A percentile compares a stretch with the other conserved stretches of the same genome.
Conservation (phyloP, 805 yeast species). For the Kluyveromyces siamensis region DNA sequence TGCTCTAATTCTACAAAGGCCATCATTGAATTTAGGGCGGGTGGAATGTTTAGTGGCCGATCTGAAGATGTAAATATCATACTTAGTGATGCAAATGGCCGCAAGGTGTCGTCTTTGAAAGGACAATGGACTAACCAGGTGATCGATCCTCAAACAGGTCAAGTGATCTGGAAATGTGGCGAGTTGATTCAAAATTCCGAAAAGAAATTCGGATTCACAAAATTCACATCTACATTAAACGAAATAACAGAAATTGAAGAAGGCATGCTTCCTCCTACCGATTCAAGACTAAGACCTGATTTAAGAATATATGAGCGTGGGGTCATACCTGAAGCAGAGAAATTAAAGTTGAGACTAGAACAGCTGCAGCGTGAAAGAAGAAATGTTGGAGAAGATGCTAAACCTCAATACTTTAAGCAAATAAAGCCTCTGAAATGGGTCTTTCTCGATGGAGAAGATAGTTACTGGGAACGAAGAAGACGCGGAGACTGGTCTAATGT, state of each 20-base stretch:
- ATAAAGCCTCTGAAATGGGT: slow-evolving; percentile 40
- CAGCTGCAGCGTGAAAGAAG: slow-evolving; percentile 75
- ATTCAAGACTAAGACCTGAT: slow-evolving; percentile 87
- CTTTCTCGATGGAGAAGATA: slow-evolving; percentile 44
- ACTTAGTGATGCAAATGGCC: slow-evolving; percentile 13
- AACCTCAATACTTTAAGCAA: slow-evolving; percentile 56
- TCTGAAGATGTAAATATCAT: slow-evolving; percentile 56
- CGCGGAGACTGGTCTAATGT: slow-evolving; percentile 51
- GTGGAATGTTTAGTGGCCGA: slow-evolving; percentile 77
- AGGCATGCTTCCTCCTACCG: slow-evolving; percentile 67
- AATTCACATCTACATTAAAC: slow-evolving; percentile 72
- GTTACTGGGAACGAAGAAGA: slow-evolving; percentile 77
- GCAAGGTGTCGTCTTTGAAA: slow-evolving; percentile 16
- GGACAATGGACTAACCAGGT: slow-evolving; percentile 86
- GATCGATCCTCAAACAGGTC: slow-evolving; percentile 28
- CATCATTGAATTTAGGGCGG: slow-evolving; percentile 62
- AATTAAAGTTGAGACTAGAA: slow-evolving; percentile 58
- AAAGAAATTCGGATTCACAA: slow-evolving; percentile 77
- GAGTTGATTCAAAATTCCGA: slow-evolving; percentile 47
- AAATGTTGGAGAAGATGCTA: slow-evolving; percentile 39
- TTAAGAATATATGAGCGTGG: slow-evolving; percentile 64
- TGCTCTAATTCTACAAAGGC: slow-evolving; percentile 62
- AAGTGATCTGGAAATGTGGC: slow-evolving; percentile 63
- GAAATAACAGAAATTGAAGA: slow-evolving; percentile 67
- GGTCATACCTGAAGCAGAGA: slow-evolving; percentile 62